phyloP scores from a whole-genome alignment of 139 green algal species.

The Tetradesmus lagerheimii region DNA sequence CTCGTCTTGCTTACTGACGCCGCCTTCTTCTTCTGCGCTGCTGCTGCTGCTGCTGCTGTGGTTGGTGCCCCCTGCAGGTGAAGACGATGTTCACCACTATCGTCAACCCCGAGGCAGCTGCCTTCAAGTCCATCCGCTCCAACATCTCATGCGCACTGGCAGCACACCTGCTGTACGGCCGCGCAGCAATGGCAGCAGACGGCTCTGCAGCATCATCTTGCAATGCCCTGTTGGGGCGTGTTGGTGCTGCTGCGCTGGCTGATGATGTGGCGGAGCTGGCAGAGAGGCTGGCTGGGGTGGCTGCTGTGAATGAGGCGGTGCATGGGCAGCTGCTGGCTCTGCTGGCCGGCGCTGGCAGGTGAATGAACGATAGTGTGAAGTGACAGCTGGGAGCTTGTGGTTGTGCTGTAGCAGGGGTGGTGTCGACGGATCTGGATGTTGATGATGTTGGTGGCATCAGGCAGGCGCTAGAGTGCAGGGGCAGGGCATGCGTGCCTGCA shows the following conservation, averaged over 20 bases:
- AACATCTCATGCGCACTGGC: slow-evolving; percentile 57
- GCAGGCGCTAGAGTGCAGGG: neutral
- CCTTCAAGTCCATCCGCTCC: slow-evolving; percentile 59
- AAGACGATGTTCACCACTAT: slow-evolving; percentile 47
- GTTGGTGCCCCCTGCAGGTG: neutral
- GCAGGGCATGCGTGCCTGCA: too few relatives aligned
- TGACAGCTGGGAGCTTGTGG: neutral
- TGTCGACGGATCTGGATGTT: neutral
- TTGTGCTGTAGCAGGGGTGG: neutral
- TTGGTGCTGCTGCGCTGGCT: slow-evolving; percentile 60
- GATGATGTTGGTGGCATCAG: neutral
- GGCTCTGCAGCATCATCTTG: slow-evolving; percentile 17
- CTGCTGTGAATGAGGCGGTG: slow-evolving; percentile 44
- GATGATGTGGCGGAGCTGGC: slow-evolving; percentile 68
- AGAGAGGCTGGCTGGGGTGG: slow-evolving; percentile 45
- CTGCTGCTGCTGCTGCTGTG: slow-evolving; percentile 3
- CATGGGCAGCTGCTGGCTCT: slow-evolving; percentile 18
- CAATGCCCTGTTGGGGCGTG: slow-evolving; percentile 50
- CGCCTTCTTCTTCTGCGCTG: neutral
- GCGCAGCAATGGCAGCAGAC: slow-evolving; percentile 30
- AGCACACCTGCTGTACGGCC: slow-evolving; percentile 62
- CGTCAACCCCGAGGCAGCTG: slow-evolving; percentile 39
- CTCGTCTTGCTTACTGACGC: neutral
- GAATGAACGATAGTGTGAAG: neutral
- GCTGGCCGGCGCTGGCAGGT: slow-evolving; percentile 12